Base-by-base conservation (phyloP, 2,329 filamentous ascomycete species). In the Sporothrix phasma region DNA sequence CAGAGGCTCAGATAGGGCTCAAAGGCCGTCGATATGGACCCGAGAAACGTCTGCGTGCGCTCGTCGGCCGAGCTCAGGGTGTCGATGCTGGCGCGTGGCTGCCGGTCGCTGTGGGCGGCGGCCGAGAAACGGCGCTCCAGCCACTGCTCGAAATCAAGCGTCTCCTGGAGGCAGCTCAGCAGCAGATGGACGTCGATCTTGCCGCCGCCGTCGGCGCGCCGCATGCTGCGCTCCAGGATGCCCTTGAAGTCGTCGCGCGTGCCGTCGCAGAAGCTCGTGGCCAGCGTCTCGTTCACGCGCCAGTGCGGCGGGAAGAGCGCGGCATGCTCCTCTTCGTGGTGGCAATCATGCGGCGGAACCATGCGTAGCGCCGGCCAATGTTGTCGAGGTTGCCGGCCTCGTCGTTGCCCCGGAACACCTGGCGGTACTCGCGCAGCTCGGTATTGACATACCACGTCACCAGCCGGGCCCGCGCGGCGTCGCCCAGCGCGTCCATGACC, bases 381-480 rank as follows among this genome's bases (percentile, higher is more conserved):
- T 99, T 99, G 80, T 99, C 94, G 72, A 99, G 77, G 66, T 88
- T 96, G 6, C 93, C 94, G 5, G 94, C 94, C 78, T 99, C 94
- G 73, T 99, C 94, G 71, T 94, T 97, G 43, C 93, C 93, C 46
- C 92, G 84, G 75, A 99, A 99, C 0, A 99, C 90, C 72, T 96
- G 91, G 61, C 94, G 84, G 73, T 99, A 99, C 77, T 99, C 94
- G 59, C 94, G 85, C 69, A 99, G 79, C 77, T 97, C 90, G 2
- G 94, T 97, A 73, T 99, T 99, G 77, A 96, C 92, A 74, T 99
- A 99, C 94, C 94, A 99, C 11, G 89, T 94, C 72, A 96, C 84
- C 45, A 99, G 78, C 54, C 94, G 82, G 7, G 87, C 83, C 69
- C 89, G 85, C 26, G 94, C 94, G 71, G 88, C 85, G 46, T 97